Evolutionary conservation across 139 green algal species (phyloP).

Genomic region (Mychonastes homosphaera): DNA sequence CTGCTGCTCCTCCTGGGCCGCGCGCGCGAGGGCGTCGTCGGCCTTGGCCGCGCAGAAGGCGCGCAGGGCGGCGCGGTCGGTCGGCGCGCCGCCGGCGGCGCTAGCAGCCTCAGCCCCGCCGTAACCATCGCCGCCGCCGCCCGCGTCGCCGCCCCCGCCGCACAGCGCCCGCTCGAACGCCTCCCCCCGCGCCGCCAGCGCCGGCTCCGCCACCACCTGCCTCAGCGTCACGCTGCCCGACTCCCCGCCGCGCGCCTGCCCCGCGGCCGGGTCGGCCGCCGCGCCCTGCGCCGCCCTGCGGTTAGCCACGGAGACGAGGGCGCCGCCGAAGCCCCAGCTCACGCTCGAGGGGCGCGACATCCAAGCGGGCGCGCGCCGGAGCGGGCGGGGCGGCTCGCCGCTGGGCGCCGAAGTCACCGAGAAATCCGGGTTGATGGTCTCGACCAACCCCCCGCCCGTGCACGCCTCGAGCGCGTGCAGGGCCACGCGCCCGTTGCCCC

Average conservation of each 20-base stretch:
- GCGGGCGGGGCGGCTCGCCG: conserved; percentile 6
- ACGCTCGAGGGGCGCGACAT: conserved; percentile 62
- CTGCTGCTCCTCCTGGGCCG: background rate
- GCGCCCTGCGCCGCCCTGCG: conserved; percentile 29
- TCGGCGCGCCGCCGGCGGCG: no score
- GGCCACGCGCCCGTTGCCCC: conserved; percentile 57
- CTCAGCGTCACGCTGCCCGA: background rate
- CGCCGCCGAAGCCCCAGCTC: conserved; percentile 81
- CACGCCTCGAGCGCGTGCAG: conserved; percentile 51
- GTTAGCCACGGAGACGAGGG: conserved; percentile 55
- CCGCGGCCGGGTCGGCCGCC: conserved; percentile 29
- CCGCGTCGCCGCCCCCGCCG: conserved; percentile 44
- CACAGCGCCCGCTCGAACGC: conserved; percentile 69
- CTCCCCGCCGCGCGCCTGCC: conserved; percentile 20
- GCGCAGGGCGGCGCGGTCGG: no score
- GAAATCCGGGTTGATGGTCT: conserved; percentile 52
- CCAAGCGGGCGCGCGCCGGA: conserved; percentile 69
- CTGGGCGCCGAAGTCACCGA: background rate
- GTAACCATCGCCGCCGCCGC: no score
- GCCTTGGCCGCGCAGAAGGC: conserved; percentile 61
- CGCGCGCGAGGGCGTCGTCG: background rate
- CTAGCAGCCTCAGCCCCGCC: no score
- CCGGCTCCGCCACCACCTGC: conserved; percentile 64
- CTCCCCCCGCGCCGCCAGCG: conserved; percentile 47
- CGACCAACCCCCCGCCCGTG: conserved; percentile 23